Evolutionary conservation across 2,329 filamentous ascomycete species (phyloP).

Genomic region (Stachybotrys elegans): DNA sequence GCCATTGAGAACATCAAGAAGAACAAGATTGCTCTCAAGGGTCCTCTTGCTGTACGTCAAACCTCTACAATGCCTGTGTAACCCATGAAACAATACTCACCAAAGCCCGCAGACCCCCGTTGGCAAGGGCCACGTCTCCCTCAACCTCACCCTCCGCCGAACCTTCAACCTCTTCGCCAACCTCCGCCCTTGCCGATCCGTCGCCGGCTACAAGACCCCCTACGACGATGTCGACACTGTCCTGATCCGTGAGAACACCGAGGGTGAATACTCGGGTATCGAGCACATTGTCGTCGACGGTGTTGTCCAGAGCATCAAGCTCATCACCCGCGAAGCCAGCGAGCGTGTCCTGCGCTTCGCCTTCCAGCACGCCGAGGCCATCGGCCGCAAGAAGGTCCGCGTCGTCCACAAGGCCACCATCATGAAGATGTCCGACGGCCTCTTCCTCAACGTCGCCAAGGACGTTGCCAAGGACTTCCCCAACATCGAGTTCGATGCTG

Average conservation of each 20-base stretch:
- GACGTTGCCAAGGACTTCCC: conserved; percentile 94
- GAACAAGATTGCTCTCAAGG: conserved; percentile 98
- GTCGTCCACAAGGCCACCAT: conserved; percentile 99
- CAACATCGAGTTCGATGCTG: conserved; percentile 90
- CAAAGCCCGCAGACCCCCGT: conserved; percentile 66
- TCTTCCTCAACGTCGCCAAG: conserved; percentile 85
- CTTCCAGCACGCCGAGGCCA: conserved; percentile 93
- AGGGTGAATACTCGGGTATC: conserved; percentile 99
- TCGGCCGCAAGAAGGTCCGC: conserved; percentile 94
- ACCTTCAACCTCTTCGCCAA: conserved; percentile 99
- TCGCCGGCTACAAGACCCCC: conserved; percentile 96
- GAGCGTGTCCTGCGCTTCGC: conserved; percentile 96
- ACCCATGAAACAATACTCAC: not conserved
- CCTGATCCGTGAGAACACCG: conserved; percentile 98
- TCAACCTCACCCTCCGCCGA: conserved; percentile 95
- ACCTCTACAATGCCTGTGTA: not conserved
- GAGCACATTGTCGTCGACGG: conserved; percentile 98
- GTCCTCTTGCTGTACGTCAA: conserved; percentile 78
- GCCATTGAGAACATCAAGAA: conserved; percentile 89
- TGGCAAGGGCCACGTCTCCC: conserved; percentile 97
- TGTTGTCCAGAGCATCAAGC: conserved; percentile 98
- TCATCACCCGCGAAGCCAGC: conserved; percentile 91
- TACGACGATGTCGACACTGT: conserved; percentile 97
- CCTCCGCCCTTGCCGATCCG: conserved; percentile 93
- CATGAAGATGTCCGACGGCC: conserved; percentile 99